Evolutionary conservation across 805 yeast genomes (phyloP), one percentile per base, ranked within the genome.

Genomic region (Candida silvicultrix): DNA sequence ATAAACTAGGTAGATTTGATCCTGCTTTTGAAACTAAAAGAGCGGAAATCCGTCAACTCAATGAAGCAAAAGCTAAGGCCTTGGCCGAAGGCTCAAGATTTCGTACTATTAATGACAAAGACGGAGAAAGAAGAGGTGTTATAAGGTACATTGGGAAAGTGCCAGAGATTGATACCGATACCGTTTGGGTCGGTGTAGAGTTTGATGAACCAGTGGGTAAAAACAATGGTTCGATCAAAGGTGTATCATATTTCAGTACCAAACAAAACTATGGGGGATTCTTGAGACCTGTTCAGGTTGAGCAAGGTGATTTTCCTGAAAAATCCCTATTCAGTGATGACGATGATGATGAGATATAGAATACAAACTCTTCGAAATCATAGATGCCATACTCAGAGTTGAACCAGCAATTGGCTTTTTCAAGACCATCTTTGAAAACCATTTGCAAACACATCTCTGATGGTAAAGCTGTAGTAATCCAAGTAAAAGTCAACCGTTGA

Each of bases 191-290:
- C 28, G 98, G 97, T 0, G 76, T 92, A 4, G 86, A 83, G 54
- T 81, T 89, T 45, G 94, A 86, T 54, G 89, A 85, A 53, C 92
- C 97, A 0, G 75, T 77, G 8, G 98, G 98, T 5, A 88, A 85
- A 62, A 88, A 90, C 57, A 79, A 88, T 58, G 98, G 98, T 0
- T 65, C 78, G 19, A 67, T 89, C 36, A 77, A 80, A 32, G 89
- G 87, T 0, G 60, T 54, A 1, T 56, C 71, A 32, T 75, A 85
- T 51, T 90, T 92, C 5, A 78, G 89, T 29, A 67, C 69, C 6
- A 57, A 58, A 6, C 57, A 56, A 0, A 74, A 74, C 19, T 81
- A 86, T 56, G 97, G 97, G 5, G 80, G 89, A 6, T 88, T 92
- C 62, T 78, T 89, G 14, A 77, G 77, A 48, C 95, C 97, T 0